Base-by-base conservation (phyloP, 2,329 filamentous ascomycete species). In the Lasiodiplodia sp. region DNA sequence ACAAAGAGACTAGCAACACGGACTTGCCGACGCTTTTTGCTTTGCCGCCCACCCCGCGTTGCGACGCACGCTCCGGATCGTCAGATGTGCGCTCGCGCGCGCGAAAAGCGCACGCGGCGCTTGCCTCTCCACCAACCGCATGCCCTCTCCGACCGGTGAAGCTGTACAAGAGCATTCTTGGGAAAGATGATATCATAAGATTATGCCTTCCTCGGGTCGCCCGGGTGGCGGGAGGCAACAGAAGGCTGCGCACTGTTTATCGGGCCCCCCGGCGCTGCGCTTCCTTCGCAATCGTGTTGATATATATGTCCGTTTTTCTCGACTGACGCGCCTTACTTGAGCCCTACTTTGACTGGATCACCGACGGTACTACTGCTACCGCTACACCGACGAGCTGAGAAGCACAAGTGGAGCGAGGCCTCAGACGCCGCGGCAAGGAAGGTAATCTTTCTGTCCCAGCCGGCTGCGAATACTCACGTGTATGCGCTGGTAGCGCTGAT, bases 121-220 rank as follows among this genome's bases (percentile, higher is more conserved):
- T 47, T 47, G 44, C 40, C 40, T 47, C 25, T 64, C 60, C 47
- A 25, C 60, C 60, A 64, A 64, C 60, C 60, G 60, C 31, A 34
- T 51, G 28, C n/a, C 55, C 52, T 28, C 57, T 28, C 52, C 47
- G 44, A 52, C 60, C 60, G 60, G 60, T 52, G 60, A 64, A 64
- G 60, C 60, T 64, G 60, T 64, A 38, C 60, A 52, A 64, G 60
- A 64, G 60, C 60, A 18, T 64, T 64, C 60, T 64, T 21, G 44
- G 47, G 60, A 47, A 52, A 64, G 47, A 64, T 64, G 60, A 64
- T 64, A 64, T 64, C 60, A 64, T 64, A 52, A 37, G 47, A 52
- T 52, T 37, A 64, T 64, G 60, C 60, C 55, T 21, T 47, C 55
- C 6, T 31, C 11, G 52, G 34, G 18, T n/a, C 14, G 7, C 12